Evolutionary conservation across 2,329 filamentous ascomycete genomes (phyloP), one percentile per base, ranked within the genome.

Genomic region (Aspergillus sp.): DNA sequence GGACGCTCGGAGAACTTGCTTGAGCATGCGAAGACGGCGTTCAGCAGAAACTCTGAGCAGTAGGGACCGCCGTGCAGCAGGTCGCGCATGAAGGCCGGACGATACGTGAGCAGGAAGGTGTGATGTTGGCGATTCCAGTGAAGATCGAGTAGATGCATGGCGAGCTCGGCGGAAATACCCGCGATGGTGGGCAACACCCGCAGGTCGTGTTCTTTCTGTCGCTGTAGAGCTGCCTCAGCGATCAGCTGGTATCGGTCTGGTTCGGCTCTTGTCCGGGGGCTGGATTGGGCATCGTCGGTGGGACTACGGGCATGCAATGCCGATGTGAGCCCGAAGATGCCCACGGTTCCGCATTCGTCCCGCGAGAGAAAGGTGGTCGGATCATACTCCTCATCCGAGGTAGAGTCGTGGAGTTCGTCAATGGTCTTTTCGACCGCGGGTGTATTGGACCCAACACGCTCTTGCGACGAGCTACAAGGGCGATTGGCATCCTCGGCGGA

Each of bases 51-150:
- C 32, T 76, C 76, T 1, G 79, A 81, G 52, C 79, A 82, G 56
- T 81, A 79, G 0, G 76, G 76, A 0, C 80, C 80, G 2, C 41
- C 40, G 40, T 22, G 40, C 7, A 42, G 75, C 75, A 79, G 74
- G 45, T 78, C 75, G 1, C 76, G 61, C 76, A 80, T 81, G 44
- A 83, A 80, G 0, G 73, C 76, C 0, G 80, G 76, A 0, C 81
- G 75, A 60, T 83, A 82, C 0, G 76, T 77, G 40, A 81, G 68
- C 1, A 77, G 56, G 48, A 73, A 72, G 5, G 77, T 73, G 49
- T 79, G 73, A 52, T 81, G 78, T 53, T 82, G 79, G 4, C 79
- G 74, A 57, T 79, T 82, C 77, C 78, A 82, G 49, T 81, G 76
- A 0, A 82, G 61, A 2, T 71, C 70, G 0, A 82, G 65, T 3